These are phyloP conservation scores for Jaenimonas drosophilae DNA, from an alignment of 208 protist genomes.

Conservation along the genomic window DNA sequence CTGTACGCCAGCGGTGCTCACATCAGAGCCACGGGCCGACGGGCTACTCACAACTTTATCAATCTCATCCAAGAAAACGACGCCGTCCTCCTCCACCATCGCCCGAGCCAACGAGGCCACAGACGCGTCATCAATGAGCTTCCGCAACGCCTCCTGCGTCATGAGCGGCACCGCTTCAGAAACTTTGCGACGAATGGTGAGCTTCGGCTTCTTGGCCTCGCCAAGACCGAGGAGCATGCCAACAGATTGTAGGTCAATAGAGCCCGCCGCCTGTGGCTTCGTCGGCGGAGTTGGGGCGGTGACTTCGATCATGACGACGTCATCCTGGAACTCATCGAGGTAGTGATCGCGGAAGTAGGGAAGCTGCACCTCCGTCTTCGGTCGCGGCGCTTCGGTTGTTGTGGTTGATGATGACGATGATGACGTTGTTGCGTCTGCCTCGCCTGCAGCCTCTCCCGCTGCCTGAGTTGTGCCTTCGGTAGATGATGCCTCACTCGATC, in stretches of 20 bases:
- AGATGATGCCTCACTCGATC: too few relatives aligned
- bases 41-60: slow-evolving; percentile 93
- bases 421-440: background rate
- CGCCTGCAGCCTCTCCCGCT: slow-evolving; percentile 1
- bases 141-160: slow-evolving; percentile 79
- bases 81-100: slow-evolving; percentile 91
- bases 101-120: slow-evolving; percentile 76
- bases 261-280: slow-evolving; percentile 16
- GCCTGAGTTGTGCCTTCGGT: slow-evolving; percentile 3
- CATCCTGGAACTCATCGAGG: slow-evolving; percentile 53
- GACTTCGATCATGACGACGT: slow-evolving; percentile 71
- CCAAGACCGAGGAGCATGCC: slow-evolving; percentile 50
- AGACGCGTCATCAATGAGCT: slow-evolving; percentile 83
- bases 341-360: slow-evolving; percentile 79
- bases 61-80: slow-evolving; percentile 98
- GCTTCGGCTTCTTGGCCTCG: slow-evolving; percentile 35
- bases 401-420: too few relatives aligned
- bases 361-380: slow-evolving; percentile 7
- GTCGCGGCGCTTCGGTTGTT: background rate
- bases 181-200: slow-evolving; percentile 57
- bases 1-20: slow-evolving; percentile 94
- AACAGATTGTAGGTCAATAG: slow-evolving; percentile 50
- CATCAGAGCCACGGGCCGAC: slow-evolving; percentile 55
- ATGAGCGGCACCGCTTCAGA: slow-evolving; percentile 72
- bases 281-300: slow-evolving; percentile 26